Percentiles rank a stretch among this genome's conserved stretches.
These are phyloP conservation scores for Cercospora zeina DNA, from an alignment of 2,329 filamentous ascomycete species.

Conservation along the genomic window DNA sequence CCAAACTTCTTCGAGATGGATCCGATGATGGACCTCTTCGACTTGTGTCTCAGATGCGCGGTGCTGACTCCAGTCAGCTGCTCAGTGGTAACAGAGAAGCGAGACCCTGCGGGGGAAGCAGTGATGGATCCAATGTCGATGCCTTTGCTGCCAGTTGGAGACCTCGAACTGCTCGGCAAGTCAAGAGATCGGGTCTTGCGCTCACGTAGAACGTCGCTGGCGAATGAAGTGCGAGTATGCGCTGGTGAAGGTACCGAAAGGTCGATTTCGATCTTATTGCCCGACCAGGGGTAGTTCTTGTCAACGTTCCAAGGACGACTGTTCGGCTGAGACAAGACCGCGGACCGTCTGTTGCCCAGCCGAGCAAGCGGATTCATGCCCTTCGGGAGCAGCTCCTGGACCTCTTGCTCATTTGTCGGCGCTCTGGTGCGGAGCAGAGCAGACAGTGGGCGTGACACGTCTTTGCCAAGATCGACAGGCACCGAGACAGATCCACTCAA, in stretches of 20 bases:
- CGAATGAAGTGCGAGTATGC: constrained; percentile 36
- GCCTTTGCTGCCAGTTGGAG: constrained; percentile 31
- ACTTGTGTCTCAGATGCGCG: constrained; percentile 36
- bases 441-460: constrained; percentile 33
- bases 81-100: constrained; percentile 37
- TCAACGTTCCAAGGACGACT: constrained; percentile 52
- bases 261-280: constrained; percentile 44
- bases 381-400: constrained; percentile 36
- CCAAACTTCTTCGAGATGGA: constrained; percentile 41
- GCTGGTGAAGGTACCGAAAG: constrained; percentile 42
- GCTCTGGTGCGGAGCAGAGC: constrained; percentile 36
- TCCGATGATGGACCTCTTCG: constrained; percentile 42
- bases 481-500: constrained; percentile 40
- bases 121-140: constrained; percentile 40
- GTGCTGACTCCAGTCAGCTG: constrained; percentile 37
- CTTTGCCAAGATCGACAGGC: constrained; percentile 35
- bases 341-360: constrained; percentile 35
- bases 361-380: constrained; percentile 41
- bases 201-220: constrained; percentile 33
- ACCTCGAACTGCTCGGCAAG: constrained; percentile 19
- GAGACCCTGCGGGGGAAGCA: constrained; percentile 23
- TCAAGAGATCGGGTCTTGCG: constrained; percentile 36
- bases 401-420: constrained; percentile 38
- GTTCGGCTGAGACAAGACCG: constrained; percentile 40
- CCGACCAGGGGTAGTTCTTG: constrained; percentile 51